phyloP scores from a whole-genome alignment of 257 asterid genomes.

The Rubia yunnanensis region DNA sequence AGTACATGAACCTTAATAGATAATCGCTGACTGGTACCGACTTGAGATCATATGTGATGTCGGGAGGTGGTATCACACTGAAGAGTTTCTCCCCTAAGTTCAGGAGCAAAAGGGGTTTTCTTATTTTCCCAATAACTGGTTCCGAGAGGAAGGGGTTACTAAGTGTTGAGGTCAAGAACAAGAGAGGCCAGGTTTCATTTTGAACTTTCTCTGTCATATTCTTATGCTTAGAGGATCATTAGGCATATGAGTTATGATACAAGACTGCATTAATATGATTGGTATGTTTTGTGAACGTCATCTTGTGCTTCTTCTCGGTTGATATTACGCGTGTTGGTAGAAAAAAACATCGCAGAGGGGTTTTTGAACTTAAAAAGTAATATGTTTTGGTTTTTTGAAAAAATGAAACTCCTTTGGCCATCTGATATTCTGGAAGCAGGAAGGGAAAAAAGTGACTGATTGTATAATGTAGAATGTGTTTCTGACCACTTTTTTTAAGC shows the following conservation, averaged over 20 bases:
- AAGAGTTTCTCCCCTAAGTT: slow-evolving; percentile 52
- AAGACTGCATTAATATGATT: background rate
- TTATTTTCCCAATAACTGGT: slow-evolving; percentile 83
- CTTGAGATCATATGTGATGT: slow-evolving; percentile 98
- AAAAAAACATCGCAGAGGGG: background rate
- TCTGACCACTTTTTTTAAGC: too few species aligned
- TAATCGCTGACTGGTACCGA: too few species aligned
- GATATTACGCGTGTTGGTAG: background rate
- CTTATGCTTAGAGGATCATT: background rate
- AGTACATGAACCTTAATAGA: too few species aligned
- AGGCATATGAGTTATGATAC: background rate
- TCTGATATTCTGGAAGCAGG: too few species aligned
- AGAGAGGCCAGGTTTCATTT: too few species aligned
- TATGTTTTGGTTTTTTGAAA: background rate
- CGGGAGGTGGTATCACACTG: slow-evolving; percentile 81
- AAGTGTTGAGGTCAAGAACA: too few species aligned
- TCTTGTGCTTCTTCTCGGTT: background rate
- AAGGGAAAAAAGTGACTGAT: background rate
- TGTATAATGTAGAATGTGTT: background rate
- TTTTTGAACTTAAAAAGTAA: background rate
- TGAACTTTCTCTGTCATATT: background rate
- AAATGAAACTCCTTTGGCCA: background rate
- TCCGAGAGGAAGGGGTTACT: too few species aligned
- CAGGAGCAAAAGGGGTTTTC: slow-evolving; percentile 85
- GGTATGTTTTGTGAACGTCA: background rate